Evolutionary conservation across 2,329 filamentous ascomycete genomes (phyloP), one percentile per base, ranked within the genome.

Genomic region (Aspergillus melleus): DNA sequence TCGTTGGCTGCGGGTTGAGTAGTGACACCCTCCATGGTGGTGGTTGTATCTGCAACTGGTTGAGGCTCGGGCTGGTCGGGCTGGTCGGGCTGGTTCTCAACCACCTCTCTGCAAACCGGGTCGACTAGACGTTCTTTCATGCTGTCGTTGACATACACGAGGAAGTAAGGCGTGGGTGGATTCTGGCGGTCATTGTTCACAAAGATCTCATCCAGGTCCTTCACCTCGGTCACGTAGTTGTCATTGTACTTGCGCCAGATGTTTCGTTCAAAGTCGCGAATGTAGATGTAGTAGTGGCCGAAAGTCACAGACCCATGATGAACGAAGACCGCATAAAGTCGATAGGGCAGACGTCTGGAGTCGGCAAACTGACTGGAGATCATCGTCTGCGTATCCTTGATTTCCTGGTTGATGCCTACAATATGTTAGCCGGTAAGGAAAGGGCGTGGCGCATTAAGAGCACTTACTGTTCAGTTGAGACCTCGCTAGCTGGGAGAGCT

Each of bases 251-350:
- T 92, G 59, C 92, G 88, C 93, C 95, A 99, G 20, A 93, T 81
- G 39, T 87, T 79, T 51, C 86, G 85, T 64, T 88, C 85, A 74
- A 96, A 96, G 77, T 98, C 95, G 70, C 88, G 90, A 64, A 99
- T 96, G 84, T 93, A 97, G 49, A 97, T 92, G 89, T 92, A 97
- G 78, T 98, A 99, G 75, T 99, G 95, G 0, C 95, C 95, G 50
- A 88, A 88, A 49, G 82, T 84, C 46, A 88, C 83, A 29, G 76
- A 78, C 30, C 84, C 83, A 20, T 90, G 88, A 73, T 99, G 95
- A 68, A 96, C 94, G 70, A 99, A 96, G 32, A 97, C 90, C 0
- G 94, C 91, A 67, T 97, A 93, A 4, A 99, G 84, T 14, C 87
- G 87, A 74, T 98, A 99, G 11, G 88, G 85, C 51, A 91, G 80